phyloP scores from a whole-genome alignment of 257 asterid genomes.

The Lithospermum erythrorhizon region DNA sequence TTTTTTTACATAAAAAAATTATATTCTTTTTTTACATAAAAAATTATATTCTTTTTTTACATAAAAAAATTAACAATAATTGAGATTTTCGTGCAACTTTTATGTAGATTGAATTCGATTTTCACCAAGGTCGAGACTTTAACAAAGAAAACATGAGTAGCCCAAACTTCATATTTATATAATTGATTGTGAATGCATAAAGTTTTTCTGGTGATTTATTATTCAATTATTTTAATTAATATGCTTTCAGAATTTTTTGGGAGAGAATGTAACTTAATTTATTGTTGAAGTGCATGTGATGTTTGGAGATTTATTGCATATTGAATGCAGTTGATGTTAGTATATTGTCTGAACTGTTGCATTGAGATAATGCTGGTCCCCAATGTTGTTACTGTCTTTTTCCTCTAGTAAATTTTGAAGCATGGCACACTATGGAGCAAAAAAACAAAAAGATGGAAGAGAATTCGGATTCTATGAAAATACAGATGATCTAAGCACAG shows the following conservation, averaged over 20 bases:
- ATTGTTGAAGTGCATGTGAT: background rate
- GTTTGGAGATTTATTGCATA: constrained; percentile 11
- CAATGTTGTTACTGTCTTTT: constrained; percentile 7
- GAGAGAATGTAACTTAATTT: background rate
- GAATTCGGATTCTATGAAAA: constrained; percentile 61
- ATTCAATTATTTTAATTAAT: constrained; percentile 33
- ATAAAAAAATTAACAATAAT: too few relatives aligned
- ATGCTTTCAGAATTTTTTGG: background rate
- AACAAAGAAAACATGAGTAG: too few relatives aligned
- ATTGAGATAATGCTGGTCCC: constrained; percentile 11
- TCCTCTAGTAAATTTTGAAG: constrained; percentile 14
- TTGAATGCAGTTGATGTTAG: constrained; percentile 5
- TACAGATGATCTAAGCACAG: constrained; percentile 48
- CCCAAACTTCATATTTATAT: too few relatives aligned
- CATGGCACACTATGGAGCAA: constrained; percentile 41
- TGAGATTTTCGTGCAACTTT: too few relatives aligned
- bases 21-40: too few relatives aligned
- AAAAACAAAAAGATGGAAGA: constrained; percentile 43
- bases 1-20: too few relatives aligned
- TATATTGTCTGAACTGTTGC: constrained; percentile 13
- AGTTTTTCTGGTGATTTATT: constrained; percentile 8
- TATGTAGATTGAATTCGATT: too few relatives aligned
- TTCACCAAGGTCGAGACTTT: too few relatives aligned
- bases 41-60: too few relatives aligned
- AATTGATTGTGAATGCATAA: background rate